Evolutionary conservation across 306 rosid species (phyloP), one percentile per base, ranked within the genome.

Genomic region (Ormosia semicastrata): DNA sequence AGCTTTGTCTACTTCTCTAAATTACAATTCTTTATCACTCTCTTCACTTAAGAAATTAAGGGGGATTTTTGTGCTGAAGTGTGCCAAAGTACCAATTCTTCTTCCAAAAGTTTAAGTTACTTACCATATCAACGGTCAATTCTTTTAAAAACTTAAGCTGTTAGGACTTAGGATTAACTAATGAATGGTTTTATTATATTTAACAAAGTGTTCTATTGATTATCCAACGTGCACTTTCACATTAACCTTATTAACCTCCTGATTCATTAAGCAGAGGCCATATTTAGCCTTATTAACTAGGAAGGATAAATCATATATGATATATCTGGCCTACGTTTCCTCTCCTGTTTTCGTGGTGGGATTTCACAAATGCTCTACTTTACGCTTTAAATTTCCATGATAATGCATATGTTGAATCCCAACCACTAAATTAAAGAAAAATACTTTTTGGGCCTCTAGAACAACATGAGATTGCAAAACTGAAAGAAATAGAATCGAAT

Each of bases 331-430:
- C 73, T 81, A 65, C 57, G 63, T 66, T 53, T 53, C 29, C 24
- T 60, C 85, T 75, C 50, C 80, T 54, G 60, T 65, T 64, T 46
- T 8, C 6, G 3, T 76, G 60, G 46, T 62, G 49, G 67, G 49
- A n/a, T 76, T 62, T 47, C 39, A 17, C 40, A 37, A 37, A 76
- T 44, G 4, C 34, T 58, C 24, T 46, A 71, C 43, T 15, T 1
- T 15, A 4, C 18, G 13, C 73, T 72, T 50, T 44, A 72, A 30
- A n/a, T 40, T 81, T 5, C 30, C 29, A 37, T 11, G 9, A 37
- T 12, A 59, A 46, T 33, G 10, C 13, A 9, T 47, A 11, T 60
- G 7, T 9, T 66, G 37, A 63, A 36, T 29, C 57, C 11, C 13
- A 36, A 34, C 47, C 56, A 59, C 71, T 62, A 24, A 4, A 50